A percentile compares a stretch with the other conserved stretches of the same genome.
These are phyloP conservation scores for Pelargonium australe DNA, from an alignment of 441 rosid genomes.

Conservation along the genomic window DNA sequence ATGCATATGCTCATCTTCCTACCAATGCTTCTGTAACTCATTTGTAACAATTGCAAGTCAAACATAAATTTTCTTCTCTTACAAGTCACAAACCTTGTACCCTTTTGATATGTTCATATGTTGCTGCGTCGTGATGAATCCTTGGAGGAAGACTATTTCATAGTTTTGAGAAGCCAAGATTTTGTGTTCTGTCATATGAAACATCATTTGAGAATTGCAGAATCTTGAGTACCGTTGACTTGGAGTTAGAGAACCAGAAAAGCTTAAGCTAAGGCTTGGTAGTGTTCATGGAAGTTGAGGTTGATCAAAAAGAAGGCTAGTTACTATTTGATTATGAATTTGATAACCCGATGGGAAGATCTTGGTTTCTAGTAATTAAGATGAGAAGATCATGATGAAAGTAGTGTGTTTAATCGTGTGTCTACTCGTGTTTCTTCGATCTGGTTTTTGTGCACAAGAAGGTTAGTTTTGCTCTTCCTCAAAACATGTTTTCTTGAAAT, in stretches of 20 bases:
- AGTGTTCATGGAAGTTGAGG: conserved; percentile 10
- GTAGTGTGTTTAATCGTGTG: conserved; percentile 22
- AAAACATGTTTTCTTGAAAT: not conserved
- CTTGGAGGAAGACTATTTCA: conserved; percentile 7
- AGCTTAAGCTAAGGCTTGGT: not conserved
- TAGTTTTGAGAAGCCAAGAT: conserved; percentile 4
- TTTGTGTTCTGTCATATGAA: conserved; percentile 1
- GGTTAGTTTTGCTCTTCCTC: conserved; percentile 32
- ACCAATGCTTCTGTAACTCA: conserved; percentile 24
- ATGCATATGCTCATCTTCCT: conserved; percentile 27
- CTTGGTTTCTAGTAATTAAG: conserved; percentile 27
- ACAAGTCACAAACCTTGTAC: conserved; percentile 20
- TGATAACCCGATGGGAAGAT: conserved; percentile 34
- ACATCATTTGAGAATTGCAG: not conserved
- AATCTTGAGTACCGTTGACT: conserved; percentile 2
- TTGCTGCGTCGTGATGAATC: conserved; percentile 6
- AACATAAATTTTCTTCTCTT: conserved; percentile 29
- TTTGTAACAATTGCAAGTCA: conserved; percentile 42
- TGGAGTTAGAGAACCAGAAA: conserved; percentile 1
- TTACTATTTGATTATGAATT: conserved; percentile 26
- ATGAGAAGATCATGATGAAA: conserved; percentile 49
- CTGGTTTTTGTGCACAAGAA: conserved; percentile 32
- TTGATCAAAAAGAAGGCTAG: not conserved
- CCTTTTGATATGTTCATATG: conserved; percentile 18
- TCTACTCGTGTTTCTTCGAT: conserved; percentile 31